These are phyloP conservation scores for Pythium folliculosum DNA, from an alignment of 352 stramenopile species.

Conservation along the genomic window DNA sequence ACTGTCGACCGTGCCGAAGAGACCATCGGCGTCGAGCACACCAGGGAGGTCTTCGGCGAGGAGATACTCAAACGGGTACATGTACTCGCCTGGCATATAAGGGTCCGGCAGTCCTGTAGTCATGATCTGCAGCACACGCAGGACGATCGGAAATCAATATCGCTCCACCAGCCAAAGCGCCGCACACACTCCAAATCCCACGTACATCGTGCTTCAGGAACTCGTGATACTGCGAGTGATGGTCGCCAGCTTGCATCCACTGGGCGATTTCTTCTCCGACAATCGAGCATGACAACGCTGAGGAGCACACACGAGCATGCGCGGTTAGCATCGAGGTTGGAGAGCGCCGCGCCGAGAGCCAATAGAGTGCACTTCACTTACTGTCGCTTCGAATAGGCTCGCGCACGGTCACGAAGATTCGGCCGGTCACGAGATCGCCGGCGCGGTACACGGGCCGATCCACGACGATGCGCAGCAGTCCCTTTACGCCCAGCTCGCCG, in stretches of 20 bases:
- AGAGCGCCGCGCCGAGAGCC: neutral
- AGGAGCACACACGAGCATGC: neutral
- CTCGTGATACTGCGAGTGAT: conserved; percentile 68
- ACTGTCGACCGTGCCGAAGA: conserved; percentile 50
- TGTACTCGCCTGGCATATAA: conserved; percentile 63
- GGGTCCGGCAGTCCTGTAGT: conserved; percentile 48
- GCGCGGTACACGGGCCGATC: conserved; percentile 62
- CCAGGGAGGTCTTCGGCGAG: conserved; percentile 54
- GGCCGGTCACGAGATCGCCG: conserved; percentile 53
- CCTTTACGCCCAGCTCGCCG: conserved; percentile 65
- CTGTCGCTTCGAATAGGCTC: conserved; percentile 58
- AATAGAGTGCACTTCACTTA: conserved; percentile 25
- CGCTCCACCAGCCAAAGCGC: neutral
- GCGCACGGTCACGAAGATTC: conserved; percentile 56
- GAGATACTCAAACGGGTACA: conserved; percentile 71
- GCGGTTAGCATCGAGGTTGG: neutral
- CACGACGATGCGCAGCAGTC: conserved; percentile 58
- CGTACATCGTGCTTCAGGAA: conserved; percentile 64
- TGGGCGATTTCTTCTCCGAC: conserved; percentile 67
- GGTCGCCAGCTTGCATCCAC: conserved; percentile 59
- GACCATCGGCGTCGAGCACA: conserved; percentile 53
- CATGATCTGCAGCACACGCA: conserved; percentile 38
- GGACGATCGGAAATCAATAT: neutral
- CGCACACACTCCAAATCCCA: neutral
- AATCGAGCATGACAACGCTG: conserved; percentile 60